A percentile compares a stretch with the other conserved stretches of the same genome.
Conservation (phyloP, 2,329 filamentous ascomycete genomes). For the Ophiostoma himal-ulmi region DNA sequence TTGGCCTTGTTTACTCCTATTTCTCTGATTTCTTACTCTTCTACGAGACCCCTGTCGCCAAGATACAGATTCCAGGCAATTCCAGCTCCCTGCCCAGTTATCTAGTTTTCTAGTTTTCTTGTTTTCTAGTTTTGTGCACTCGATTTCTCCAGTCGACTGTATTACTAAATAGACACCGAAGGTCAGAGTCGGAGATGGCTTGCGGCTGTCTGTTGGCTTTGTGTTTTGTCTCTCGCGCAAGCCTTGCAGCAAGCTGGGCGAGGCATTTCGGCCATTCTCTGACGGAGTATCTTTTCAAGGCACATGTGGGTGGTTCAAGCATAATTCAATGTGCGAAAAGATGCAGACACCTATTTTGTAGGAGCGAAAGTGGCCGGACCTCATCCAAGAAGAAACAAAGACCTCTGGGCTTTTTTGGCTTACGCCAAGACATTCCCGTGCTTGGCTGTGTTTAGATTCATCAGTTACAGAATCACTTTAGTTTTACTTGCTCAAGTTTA, state of each 20-base stretch:
- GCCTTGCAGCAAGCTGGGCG: not conserved
- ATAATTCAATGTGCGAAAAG: not conserved
- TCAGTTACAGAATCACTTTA: not conserved
- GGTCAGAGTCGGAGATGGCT: not conserved
- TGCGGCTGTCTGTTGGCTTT: not conserved
- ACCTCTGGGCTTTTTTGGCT: not conserved
- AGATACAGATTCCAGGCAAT: not conserved
- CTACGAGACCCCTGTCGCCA: not conserved
- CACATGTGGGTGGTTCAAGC: not conserved
- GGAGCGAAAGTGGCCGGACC: too few relatives aligned
- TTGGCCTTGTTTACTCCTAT: not conserved
- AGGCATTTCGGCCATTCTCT: not conserved
- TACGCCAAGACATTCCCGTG: slow-evolving; percentile 1
- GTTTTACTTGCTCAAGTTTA: not conserved
- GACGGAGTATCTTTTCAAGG: not conserved
- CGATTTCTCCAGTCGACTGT: not conserved
- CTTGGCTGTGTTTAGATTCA: not conserved
- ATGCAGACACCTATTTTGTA: too few relatives aligned
- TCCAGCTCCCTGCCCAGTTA: not conserved
- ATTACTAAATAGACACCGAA: not conserved
- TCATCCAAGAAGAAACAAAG: not conserved
- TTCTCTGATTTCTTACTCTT: not conserved
- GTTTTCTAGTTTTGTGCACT: not conserved
- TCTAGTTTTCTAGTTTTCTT: not conserved
- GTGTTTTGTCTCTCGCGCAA: not conserved